Evolutionary conservation across 306 rosid genomes (phyloP), one percentile per base, ranked within the genome.

Genomic region (Prunus dulcis): DNA sequence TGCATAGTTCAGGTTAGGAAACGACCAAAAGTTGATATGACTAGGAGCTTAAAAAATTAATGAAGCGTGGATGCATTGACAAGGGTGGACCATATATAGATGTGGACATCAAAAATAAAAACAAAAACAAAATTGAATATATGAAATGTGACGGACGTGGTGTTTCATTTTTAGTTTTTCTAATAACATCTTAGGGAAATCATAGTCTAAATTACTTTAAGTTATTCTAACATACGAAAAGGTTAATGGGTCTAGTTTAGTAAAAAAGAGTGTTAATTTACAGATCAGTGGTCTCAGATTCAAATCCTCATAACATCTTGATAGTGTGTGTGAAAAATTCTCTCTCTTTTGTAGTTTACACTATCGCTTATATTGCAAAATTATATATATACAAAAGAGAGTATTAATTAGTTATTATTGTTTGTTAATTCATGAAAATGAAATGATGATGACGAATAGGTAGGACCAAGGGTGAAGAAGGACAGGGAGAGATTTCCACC

Each of bases 401-500:
- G 41, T 34, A 6, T 34, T 34, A 34, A 34, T 34, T 34, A 5
- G 41, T 34, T 34, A 34, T 34, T 34, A 34, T 34, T 34, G 8
- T 34, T 34, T 34, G 41, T 34, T 34, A 34, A 34, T 5, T 34
- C 8, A 34, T 6, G 9, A 38, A 38, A 38, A 38, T 38, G 43
- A 38, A 6, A 38, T 38, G 43, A 9, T 38, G 9, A 38, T 9
- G 2, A n/a, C 4, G 2, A 17, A 45, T 76, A 90, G 96, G 92
- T 90, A 19, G 96, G 96, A 28, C 96, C 96, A 2, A 75, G 96
- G 49, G 64, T 73, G 2, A 83, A 78, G 80, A 83, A 30, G 28
- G 96, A 90, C 84, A 79, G 89, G 2, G 95, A 90, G 71, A 86
- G 92, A 71, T 90, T 90, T 32, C 96, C 96, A 12, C 96, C 96